These are phyloP conservation scores for Boletus tomentosulus DNA, from an alignment of 768 basidiomycete species.

Conservation along the genomic window DNA sequence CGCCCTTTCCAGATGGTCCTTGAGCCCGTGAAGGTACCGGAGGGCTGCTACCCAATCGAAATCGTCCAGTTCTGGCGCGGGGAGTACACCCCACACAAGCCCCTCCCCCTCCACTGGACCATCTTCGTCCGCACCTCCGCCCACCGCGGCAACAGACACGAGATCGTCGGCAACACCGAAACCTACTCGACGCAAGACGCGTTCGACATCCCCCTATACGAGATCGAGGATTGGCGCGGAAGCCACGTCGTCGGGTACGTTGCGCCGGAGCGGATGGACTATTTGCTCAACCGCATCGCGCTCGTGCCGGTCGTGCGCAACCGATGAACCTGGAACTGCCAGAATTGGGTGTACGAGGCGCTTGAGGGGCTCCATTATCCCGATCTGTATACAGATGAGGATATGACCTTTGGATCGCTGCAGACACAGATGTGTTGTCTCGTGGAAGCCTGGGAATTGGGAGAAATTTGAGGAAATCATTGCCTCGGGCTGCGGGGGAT, in stretches of 20 bases:
- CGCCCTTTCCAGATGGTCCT: slow-evolving; percentile 11
- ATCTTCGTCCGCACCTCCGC: slow-evolving; percentile 23
- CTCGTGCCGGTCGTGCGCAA: slow-evolving; percentile 14
- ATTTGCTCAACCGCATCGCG: slow-evolving; percentile 12
- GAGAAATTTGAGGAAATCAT: slow-evolving; percentile 15
- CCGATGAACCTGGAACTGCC: slow-evolving; percentile 23
- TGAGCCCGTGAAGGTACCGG: slow-evolving; percentile 16
- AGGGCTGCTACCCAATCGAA: slow-evolving; percentile 20
- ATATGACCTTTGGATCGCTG: slow-evolving; percentile 11
- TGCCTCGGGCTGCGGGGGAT: not conserved
- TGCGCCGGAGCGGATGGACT: slow-evolving; percentile 6
- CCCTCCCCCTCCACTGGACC: slow-evolving; percentile 27
- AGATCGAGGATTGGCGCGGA: slow-evolving; percentile 21
- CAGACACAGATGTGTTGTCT: slow-evolving; percentile 25
- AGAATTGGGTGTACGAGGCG: slow-evolving; percentile 27
- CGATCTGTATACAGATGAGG: slow-evolving; percentile 13
- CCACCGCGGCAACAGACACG: slow-evolving; percentile 19
- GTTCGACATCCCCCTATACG: slow-evolving; percentile 9
- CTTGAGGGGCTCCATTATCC: slow-evolving; percentile 10
- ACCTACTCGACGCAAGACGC: slow-evolving; percentile 16
- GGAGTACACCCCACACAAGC: no score
- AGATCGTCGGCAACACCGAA: slow-evolving; percentile 23
- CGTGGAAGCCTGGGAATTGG: slow-evolving; percentile 28
- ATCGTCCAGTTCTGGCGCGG: slow-evolving; percentile 28
- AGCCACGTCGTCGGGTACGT: slow-evolving; percentile 18